phyloP scores from a whole-genome alignment of 192 early-diverging fungal species.

The Entrophospora sp. region DNA sequence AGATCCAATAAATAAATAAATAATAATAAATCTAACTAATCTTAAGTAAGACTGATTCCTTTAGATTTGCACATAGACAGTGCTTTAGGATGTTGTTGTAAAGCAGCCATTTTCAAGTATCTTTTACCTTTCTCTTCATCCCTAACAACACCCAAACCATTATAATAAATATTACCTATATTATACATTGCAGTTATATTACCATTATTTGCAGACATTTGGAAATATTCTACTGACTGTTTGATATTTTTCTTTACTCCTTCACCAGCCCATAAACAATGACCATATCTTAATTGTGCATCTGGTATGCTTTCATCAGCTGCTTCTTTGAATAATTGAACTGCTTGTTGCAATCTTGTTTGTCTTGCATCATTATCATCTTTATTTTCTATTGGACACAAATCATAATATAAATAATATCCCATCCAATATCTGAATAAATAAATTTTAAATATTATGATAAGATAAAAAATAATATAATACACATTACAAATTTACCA shows the following conservation, averaged over 20 bases:
- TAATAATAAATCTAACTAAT: background rate
- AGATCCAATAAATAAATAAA: background rate
- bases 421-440: conserved; percentile 16
- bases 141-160: background rate
- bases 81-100: conserved; percentile 8
- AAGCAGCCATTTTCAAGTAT: conserved; percentile 4
- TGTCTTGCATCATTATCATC: background rate
- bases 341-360: conserved; percentile 3
- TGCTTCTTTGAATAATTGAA: conserved; percentile 4
- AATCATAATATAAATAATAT: conserved; percentile 17
- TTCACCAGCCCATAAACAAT: conserved; percentile 21
- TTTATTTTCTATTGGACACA: background rate
- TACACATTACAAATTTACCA: background rate
- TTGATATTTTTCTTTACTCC: background rate
- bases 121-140: conserved; percentile 4
- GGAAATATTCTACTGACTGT: conserved; percentile 13
- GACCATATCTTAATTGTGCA: conserved; percentile 18
- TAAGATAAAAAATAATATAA: background rate
- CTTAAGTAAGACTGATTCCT: background rate
- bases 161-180: conserved; percentile 16
- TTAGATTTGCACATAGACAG: background rate
- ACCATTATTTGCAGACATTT: conserved; percentile 11
- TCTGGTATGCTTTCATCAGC: conserved; percentile 10
- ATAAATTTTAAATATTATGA: background rate
- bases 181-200: conserved; percentile 17